A percentile compares a stretch with the other conserved stretches of the same genome.
These are phyloP conservation scores for Dillenia turbinata DNA, from an alignment of 164 flowering plant species.

Conservation along the genomic window DNA sequence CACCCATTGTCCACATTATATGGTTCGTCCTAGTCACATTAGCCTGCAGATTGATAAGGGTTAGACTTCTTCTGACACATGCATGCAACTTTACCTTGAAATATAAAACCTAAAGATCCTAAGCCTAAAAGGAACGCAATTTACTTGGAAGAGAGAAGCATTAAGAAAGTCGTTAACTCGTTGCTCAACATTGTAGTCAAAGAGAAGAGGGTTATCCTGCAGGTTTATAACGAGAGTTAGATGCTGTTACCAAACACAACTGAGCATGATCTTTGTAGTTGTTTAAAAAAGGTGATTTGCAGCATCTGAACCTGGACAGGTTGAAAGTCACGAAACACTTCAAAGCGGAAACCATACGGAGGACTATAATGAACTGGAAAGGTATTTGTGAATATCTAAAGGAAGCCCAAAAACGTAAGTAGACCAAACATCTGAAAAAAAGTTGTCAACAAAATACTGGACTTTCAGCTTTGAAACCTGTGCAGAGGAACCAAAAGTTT, in stretches of 20 bases:
- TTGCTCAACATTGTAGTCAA: constrained; percentile 66
- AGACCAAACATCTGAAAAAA: constrained; percentile 6
- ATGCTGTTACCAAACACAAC: background rate
- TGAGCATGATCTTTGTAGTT: background rate
- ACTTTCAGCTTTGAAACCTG: constrained; percentile 38
- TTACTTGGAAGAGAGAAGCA: constrained; percentile 77
- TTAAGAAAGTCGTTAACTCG: constrained; percentile 66
- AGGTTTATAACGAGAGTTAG: constrained; percentile 15
- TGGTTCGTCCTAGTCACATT: constrained; percentile 81
- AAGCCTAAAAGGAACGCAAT: background rate
- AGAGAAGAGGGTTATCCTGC: constrained; percentile 71
- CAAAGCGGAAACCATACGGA: constrained; percentile 70
- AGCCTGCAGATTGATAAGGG: constrained; percentile 38
- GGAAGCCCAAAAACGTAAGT: constrained; percentile 3
- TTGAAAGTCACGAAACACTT: constrained; percentile 41
- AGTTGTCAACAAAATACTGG: background rate
- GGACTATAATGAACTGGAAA: constrained; percentile 79
- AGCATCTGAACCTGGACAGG: constrained; percentile 64
- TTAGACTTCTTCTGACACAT: background rate
- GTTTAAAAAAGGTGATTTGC: background rate
- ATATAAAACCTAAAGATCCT: background rate
- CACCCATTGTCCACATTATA: constrained; percentile 98
- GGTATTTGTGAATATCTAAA: constrained; percentile 70
- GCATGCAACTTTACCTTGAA: background rate
- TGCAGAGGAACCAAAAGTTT: constrained; percentile 73